Base-by-base conservation (phyloP, 768 basidiomycete genomes). In the Suillus occidentalis region DNA sequence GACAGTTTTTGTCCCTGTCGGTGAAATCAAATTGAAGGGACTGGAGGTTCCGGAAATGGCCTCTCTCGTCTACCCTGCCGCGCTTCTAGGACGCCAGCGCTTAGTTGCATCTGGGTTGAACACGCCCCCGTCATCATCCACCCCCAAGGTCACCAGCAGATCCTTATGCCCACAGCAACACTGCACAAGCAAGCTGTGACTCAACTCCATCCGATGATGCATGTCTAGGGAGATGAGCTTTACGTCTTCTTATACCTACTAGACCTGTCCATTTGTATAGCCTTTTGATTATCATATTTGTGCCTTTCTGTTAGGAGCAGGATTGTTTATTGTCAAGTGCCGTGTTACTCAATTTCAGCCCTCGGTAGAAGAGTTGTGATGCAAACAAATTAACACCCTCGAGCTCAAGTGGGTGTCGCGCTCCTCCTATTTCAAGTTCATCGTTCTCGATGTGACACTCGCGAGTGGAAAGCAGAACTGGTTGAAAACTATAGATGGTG, bases 1-100 rank as follows among this genome's bases (percentile, higher is more conserved):
- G 1, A 81, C 94, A 39, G 79, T 82, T 42, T 83, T 95, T 63
- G 82, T 88, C 36, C 81, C 83, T 20, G 83, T 96, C 20, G 96
- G 97, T 5, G 95, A 98, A 77, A 84, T 89, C 68, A 94, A 93
- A 74, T 86, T 99, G 67, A 99, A 99, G 77, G 97, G 97, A 13
- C 81, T 99, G 58, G 96, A 99, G 76, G 82, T 92, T 1, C 94
- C 95, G 1, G 97, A 98, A 77, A 83, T 85, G 67, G 80, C 98
- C n/a, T 91, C 94, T 20, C 75, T 89, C 16, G 82, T 98, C 53
- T 99, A 94, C 76, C 94, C 97, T 0, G 80, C 75, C 28, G 84
- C 85, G 2, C 80, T 99, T 43, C 84, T 85, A 45, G 89, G 88
- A 9, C 87, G 97, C 28, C 84, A 89, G 63, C 84, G 87, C 60